Conservation (phyloP, 495 filamentous ascomycete species). For the Apiosordaria backusii region DNA sequence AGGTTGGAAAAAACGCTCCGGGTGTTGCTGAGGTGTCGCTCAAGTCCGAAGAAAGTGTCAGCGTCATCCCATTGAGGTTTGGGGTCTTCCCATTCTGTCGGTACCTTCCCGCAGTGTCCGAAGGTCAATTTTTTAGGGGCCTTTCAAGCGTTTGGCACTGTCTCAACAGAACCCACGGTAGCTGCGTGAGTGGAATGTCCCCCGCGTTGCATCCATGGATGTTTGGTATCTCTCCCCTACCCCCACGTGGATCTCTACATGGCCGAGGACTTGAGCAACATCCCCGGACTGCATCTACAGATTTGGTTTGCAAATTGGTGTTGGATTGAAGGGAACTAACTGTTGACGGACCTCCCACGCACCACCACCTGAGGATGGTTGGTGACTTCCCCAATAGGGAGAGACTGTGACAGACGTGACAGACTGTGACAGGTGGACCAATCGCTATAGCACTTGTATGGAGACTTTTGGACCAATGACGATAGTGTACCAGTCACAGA, state of each 20-base stretch:
- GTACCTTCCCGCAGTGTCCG: background rate
- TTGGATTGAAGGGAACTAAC: background rate
- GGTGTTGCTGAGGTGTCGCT: no score
- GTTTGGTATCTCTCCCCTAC: background rate
- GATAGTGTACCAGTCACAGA: background rate
- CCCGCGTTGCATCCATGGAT: background rate
- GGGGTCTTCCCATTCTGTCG: no score
- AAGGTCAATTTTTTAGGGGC: background rate
- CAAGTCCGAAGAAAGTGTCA: no score
- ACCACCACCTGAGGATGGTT: background rate
- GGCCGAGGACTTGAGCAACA: background rate
- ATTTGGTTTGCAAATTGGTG: background rate
- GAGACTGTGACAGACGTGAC: background rate
- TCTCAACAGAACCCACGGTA: constrained; percentile 1
- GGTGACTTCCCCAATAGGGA: background rate
- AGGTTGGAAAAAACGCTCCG: background rate
- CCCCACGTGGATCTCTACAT: background rate
- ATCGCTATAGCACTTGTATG: background rate
- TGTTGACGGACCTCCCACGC: background rate
- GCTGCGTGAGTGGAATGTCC: background rate
- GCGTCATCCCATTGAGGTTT: no score
- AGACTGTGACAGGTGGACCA: background rate
- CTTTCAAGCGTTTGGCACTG: background rate
- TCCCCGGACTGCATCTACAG: background rate
- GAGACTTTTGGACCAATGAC: background rate